Evolutionary conservation across 2,329 filamentous ascomycete species (phyloP).

Genomic region (Corynespora cassiicola): DNA sequence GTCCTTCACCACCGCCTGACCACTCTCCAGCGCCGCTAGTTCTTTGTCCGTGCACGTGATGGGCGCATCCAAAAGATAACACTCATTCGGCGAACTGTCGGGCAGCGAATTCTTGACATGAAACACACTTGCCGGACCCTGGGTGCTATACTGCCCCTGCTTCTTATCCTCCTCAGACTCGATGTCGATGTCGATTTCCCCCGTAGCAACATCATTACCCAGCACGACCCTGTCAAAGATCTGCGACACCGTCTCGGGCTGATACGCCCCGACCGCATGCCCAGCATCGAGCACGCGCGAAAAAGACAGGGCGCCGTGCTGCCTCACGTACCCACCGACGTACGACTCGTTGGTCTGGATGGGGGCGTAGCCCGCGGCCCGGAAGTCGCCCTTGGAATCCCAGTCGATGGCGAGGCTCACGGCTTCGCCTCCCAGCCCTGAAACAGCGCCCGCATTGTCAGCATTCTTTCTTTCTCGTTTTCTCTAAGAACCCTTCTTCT

Average conservation of each 20-base stretch:
- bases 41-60: slow-evolving; percentile 18
- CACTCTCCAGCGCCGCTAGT: slow-evolving; percentile 11
- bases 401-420: slow-evolving; percentile 44
- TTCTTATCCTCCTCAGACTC: not conserved
- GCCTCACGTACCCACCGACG: slow-evolving; percentile 52
- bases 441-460: too few relatives aligned
- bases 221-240: slow-evolving; percentile 56
- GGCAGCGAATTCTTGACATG: slow-evolving; percentile 14
- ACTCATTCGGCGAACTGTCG: slow-evolving; percentile 11
- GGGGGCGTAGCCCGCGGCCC: slow-evolving; percentile 36
- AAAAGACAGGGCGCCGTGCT: slow-evolving; percentile 47
- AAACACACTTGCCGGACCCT: slow-evolving; percentile 10
- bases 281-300: slow-evolving; percentile 46
- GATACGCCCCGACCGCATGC: slow-evolving; percentile 49
- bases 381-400: slow-evolving; percentile 29
- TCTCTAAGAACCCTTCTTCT: too few relatives aligned
- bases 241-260: slow-evolving; percentile 56
- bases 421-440: slow-evolving; percentile 45
- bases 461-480: too few relatives aligned
- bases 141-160: slow-evolving; percentile 9
- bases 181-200: slow-evolving; percentile 23
- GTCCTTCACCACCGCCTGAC: slow-evolving; percentile 14
- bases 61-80: slow-evolving; percentile 16
- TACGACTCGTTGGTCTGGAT: slow-evolving; percentile 45
- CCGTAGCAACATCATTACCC: slow-evolving; percentile 55